Evolutionary conservation across 805 yeast genomes (phyloP), one percentile per base, ranked within the genome.

Genomic region (Kluyveromyces lactis): DNA sequence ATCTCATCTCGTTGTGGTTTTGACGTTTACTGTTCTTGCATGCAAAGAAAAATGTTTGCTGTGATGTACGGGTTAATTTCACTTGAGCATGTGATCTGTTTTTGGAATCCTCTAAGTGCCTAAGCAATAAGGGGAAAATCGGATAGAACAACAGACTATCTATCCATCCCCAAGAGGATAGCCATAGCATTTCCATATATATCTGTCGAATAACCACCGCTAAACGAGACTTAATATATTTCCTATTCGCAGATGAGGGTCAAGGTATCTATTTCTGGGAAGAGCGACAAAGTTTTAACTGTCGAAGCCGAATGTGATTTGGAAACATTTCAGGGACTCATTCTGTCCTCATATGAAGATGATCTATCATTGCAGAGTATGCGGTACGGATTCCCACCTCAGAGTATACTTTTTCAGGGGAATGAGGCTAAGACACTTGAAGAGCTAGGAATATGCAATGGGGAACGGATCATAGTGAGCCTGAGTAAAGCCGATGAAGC

Each of bases 331-430:
- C 18, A 62, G 3, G 41, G 43, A 3, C 48, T 43, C 8, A 32
- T 34, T 11, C 13, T 26, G 11, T 34, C 37, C n/a, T 17, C 36
- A 33, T 30, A 16, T 18, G 38, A 47, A 29, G 32, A 39, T n/a
- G 40, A 49, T 3, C 15, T 32, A 8, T 11, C 32, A 16, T 21
- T 42, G 8, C 18, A 39, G 15, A 53, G 43, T 18, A 54, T 79
- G 38, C 71, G 72, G 43, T 58, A 49, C 33, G 87, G 89, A 2
- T 81, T 71, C 51, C 90, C 89, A 1, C 84, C 84, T 1, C 71
- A 64, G 42, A 45, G 58, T 1, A 41, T 79, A 2, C 64, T 62
- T 18, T 42, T 67, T 6, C 42, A 45, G 4, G 55, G 55, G 18
- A 44, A 41, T 9, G 41, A 41, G 8, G 31, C 34, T 1, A 36